Evolutionary conservation across 768 basidiomycete genomes (phyloP), one percentile per base, ranked within the genome.

Genomic region (Leccinum subgranulosum): DNA sequence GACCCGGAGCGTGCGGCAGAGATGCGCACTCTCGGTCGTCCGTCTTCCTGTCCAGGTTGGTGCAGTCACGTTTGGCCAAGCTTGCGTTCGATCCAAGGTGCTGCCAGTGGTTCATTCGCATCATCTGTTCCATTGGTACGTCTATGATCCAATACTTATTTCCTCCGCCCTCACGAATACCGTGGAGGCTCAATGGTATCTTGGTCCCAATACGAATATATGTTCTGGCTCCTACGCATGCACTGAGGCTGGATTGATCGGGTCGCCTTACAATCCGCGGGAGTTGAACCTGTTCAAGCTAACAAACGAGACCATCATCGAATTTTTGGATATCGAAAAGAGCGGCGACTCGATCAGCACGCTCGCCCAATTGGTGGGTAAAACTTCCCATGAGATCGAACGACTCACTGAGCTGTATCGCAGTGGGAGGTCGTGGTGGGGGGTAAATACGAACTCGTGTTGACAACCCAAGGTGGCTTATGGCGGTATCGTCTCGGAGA

Each of bases 401-500:
- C 4, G 4, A 9, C 28, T 49, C 23, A 15, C 51, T 51, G 54
- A 67, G n/a, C 12, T 23, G 28, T 1, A 51, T 51, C 8, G 11
- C 23, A 68, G 67, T 66, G 61, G 64, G 60, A 61, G n/a, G 49
- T 60, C 11, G 49, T 60, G 27, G 1, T 33, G n/a, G 60, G 62
- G 21, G 56, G 36, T 29, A 55, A 10, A 7, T 67, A 69, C 14
- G 67, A 68, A 25, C 6, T 56, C 29, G 57, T 68, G 21, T n/a
- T 65, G 6, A 68, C 67, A 3, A 62, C 62, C 3, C 25, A 8
- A 9, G 55, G 64, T 2, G 65, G 65, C 9, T 12, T 69, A 39
- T 67, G 68, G 67, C 61, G 64, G 2, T 66, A 66, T 52, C 56
- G 61, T 25, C 57, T 68, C 4, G 61, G 57, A 1, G 65, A 69